Conservation (phyloP, 129 eudicot genomes). For the Gnaphalium uliginosum region DNA sequence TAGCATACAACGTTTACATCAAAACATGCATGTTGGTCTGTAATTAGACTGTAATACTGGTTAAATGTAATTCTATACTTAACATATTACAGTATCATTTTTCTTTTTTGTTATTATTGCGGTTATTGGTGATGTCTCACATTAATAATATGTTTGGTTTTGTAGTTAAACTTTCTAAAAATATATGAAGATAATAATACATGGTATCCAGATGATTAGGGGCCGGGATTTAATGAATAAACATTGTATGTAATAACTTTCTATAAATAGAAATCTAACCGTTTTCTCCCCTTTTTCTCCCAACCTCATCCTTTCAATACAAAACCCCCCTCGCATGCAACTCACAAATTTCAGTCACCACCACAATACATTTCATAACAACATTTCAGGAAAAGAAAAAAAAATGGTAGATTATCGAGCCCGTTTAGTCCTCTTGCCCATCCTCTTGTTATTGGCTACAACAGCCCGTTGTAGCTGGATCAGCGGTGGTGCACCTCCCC, state of each 20-base stretch:
- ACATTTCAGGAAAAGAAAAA: conserved; percentile 9
- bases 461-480: conserved; percentile 29
- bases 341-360: conserved; percentile 20
- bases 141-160: background rate
- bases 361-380: background rate
- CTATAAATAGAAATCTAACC: conserved; percentile 30
- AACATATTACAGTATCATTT: background rate
- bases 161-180: background rate
- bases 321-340: conserved; percentile 8
- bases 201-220: conserved; percentile 8
- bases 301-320: conserved; percentile 24
- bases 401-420: conserved; percentile 22
- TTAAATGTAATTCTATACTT: background rate
- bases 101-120: background rate
- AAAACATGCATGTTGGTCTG: background rate
- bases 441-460: conserved; percentile 27
- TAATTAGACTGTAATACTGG: background rate
- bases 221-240: conserved; percentile 17
- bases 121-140: background rate
- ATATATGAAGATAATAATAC: background rate
- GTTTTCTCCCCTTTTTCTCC: conserved; percentile 31
- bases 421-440: conserved; percentile 22
- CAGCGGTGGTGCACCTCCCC: conserved; percentile 31
- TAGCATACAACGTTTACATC: background rate
- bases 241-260: background rate